phyloP scores from a whole-genome alignment of 2,329 filamentous ascomycete species.

The Paracamarosporium sp. region DNA sequence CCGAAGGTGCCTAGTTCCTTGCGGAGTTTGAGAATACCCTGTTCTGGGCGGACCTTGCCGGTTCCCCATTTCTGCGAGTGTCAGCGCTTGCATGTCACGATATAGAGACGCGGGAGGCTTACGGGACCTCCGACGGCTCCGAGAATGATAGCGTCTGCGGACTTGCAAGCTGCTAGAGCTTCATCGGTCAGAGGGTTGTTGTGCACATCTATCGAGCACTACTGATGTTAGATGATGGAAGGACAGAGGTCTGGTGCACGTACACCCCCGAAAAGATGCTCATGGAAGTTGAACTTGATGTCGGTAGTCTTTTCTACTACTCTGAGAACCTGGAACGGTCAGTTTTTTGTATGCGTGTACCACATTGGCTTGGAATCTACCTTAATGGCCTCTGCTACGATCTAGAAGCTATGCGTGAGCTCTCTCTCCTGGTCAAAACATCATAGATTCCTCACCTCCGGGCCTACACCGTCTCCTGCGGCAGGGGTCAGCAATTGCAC shows the following conservation, averaged over 20 bases:
- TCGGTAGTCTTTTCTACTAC: constrained; percentile 77
- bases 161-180: constrained; percentile 81
- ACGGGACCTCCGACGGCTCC: constrained; percentile 93
- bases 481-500: constrained; percentile 16
- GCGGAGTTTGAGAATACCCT: constrained; percentile 87
- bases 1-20: constrained; percentile 95
- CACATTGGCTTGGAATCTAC: constrained; percentile 52
- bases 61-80: constrained; percentile 83
- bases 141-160: constrained; percentile 87
- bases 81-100: constrained; percentile 13
- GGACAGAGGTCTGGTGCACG: constrained; percentile 49
- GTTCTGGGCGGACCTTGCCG: constrained; percentile 84
- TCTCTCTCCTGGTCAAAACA: constrained; percentile 1
- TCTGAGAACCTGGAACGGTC: constrained; percentile 71
- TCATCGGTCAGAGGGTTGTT: constrained; percentile 81
- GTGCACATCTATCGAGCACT: constrained; percentile 88
- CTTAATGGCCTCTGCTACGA: constrained; percentile 85
- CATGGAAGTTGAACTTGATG: constrained; percentile 85
- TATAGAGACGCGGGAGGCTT: constrained; percentile 33
- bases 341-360: constrained; percentile 5
- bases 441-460: constrained; percentile 42
- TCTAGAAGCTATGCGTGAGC: constrained; percentile 57
- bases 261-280: constrained; percentile 91
- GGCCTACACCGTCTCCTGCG: constrained; percentile 49
- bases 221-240: constrained; percentile 7